A percentile compares a stretch with the other conserved stretches of the same genome.
Evolutionary conservation across 2,329 filamentous ascomycete genomes (phyloP).

Genomic region (Elsinoe batatas): DNA sequence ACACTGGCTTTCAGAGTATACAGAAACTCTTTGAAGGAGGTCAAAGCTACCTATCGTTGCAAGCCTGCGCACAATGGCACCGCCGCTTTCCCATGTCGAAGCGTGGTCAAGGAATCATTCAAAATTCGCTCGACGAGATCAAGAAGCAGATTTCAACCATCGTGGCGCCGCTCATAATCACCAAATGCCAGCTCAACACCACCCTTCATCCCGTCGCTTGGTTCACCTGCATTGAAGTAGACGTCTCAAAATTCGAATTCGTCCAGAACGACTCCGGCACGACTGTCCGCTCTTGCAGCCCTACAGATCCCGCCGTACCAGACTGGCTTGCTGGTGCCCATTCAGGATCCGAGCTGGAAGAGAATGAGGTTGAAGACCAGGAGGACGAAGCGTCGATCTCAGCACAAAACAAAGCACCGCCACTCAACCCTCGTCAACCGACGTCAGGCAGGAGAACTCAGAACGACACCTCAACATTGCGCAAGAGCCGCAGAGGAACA

Average conservation of each 20-base stretch:
- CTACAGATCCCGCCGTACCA: neutral
- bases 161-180: conserved; percentile 31
- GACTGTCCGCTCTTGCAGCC: neutral
- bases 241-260: conserved; percentile 17
- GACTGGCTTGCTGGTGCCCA: neutral
- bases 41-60: conserved; percentile 35
- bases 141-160: conserved; percentile 23
- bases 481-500: too few relatives aligned
- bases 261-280: conserved; percentile 3
- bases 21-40: conserved; percentile 31
- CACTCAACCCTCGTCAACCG: too few relatives aligned
- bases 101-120: conserved; percentile 34
- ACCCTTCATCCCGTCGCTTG: conserved; percentile 30
- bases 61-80: conserved; percentile 31
- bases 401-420: too few relatives aligned
- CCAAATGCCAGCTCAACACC: conserved; percentile 32
- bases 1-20: conserved; percentile 41
- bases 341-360: neutral
- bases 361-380: conserved; percentile 12
- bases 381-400: neutral
- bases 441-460: too few relatives aligned
- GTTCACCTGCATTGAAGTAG: conserved; percentile 37
- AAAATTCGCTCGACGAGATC: conserved; percentile 32
- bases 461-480: too few relatives aligned
- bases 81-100: conserved; percentile 34